Conservation (phyloP, 495 filamentous ascomycete genomes). For the Xylaria telfairii region DNA sequence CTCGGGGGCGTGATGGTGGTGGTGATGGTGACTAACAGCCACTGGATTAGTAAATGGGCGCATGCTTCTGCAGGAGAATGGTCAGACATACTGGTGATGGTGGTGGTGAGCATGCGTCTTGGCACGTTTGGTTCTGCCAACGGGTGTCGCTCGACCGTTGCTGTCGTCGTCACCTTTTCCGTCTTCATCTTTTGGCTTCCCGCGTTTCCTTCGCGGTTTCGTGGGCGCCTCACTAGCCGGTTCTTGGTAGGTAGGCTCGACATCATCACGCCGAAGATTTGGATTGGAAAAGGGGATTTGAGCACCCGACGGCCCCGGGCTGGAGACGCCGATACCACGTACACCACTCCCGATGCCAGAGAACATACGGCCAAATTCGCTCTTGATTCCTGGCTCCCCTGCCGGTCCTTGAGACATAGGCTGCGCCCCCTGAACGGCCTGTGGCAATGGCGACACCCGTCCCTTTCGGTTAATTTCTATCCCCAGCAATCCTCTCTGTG, state of each 20-base stretch:
- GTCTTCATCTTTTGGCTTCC: constrained; percentile 66
- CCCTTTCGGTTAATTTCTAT: constrained; percentile 71
- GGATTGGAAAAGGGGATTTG: constrained; percentile 51
- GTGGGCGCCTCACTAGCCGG: constrained; percentile 34
- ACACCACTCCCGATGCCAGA: constrained; percentile 88
- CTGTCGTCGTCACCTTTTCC: constrained; percentile 64
- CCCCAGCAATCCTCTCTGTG: constrained; percentile 59
- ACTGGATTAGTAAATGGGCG: constrained; percentile 34
- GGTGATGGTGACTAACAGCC: constrained; percentile 66
- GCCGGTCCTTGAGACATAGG: constrained; percentile 74
- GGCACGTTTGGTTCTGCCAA: constrained; percentile 62
- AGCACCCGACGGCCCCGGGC: constrained; percentile 55
- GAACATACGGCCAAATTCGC: constrained; percentile 90
- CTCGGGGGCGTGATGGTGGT: constrained; percentile 76
- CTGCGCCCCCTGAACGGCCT: constrained; percentile 91
- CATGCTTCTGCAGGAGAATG: constrained; percentile 19
- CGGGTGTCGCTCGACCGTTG: constrained; percentile 58
- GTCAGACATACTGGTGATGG: constrained; percentile 61
- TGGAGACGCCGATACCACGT: constrained; percentile 60
- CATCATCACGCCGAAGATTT: constrained; percentile 52
- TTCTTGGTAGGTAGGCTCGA: constrained; percentile 46
- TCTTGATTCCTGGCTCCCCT: constrained; percentile 85
- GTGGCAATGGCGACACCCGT: constrained; percentile 78
- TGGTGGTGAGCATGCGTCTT: constrained; percentile 68
- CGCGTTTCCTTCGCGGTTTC: constrained; percentile 59